These are phyloP conservation scores for Silene uniflora DNA, from an alignment of 148 eudicot species.

Conservation along the genomic window DNA sequence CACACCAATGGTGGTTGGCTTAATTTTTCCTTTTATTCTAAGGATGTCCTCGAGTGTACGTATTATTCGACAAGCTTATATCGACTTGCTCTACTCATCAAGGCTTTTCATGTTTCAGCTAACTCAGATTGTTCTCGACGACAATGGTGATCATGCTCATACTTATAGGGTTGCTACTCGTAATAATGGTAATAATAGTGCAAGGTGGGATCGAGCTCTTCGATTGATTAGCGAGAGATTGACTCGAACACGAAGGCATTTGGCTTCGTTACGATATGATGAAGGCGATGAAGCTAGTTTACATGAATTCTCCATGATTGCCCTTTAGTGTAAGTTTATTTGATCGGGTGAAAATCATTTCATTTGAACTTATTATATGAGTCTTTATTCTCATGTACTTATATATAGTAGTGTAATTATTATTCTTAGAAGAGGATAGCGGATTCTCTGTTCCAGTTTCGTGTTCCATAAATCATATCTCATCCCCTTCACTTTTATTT, in stretches of 20 bases:
- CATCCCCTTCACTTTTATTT: too few species aligned
- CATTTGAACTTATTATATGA: too few species aligned
- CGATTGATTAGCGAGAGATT: slow-evolving; percentile 32
- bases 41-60: slow-evolving; percentile 22
- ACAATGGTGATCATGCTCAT: not conserved
- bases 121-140: slow-evolving; percentile 28
- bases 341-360: too few species aligned
- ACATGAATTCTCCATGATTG: slow-evolving; percentile 21
- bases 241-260: not conserved
- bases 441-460: too few species aligned
- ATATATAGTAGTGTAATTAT: too few species aligned
- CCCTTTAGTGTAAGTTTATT: not conserved
- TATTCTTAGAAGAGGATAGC: too few species aligned
- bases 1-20: slow-evolving; percentile 23
- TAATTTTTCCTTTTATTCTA: slow-evolving; percentile 36
- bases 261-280: not conserved
- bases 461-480: too few species aligned
- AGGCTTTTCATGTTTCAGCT: slow-evolving; percentile 43
- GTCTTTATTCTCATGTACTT: too few species aligned
- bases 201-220: slow-evolving; percentile 38
- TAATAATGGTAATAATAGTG: not conserved
- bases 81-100: slow-evolving; percentile 9
- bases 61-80: slow-evolving; percentile 20
- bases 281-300: slow-evolving; percentile 17
- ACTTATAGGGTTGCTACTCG: not conserved